Percentiles rank a stretch among this genome's conserved stretches.
Conservation (phyloP, 345 rosid genomes). For the Clarkia xantiana region DNA sequence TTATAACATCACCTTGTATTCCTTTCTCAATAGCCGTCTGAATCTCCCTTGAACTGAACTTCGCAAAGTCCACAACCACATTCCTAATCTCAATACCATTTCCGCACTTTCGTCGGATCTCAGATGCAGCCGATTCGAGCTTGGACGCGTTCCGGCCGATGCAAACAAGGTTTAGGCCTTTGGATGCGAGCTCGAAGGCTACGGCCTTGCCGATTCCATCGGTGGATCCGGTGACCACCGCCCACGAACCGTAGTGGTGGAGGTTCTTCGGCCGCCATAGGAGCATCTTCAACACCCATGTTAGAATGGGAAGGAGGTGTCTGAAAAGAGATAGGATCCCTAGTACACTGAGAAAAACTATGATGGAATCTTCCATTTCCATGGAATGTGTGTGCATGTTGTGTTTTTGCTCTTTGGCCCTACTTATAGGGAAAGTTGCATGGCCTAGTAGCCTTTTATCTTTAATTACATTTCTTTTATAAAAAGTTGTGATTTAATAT, state of each 20-base stretch:
- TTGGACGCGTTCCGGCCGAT: constrained; percentile 27
- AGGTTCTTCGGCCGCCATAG: constrained; percentile 28
- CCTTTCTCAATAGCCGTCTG: not conserved
- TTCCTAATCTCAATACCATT: constrained; percentile 3
- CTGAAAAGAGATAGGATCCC: constrained; percentile 25
- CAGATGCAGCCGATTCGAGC: constrained; percentile 13
- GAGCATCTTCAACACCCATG: constrained; percentile 25
- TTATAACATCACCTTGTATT: no score
- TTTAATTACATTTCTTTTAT: no score
- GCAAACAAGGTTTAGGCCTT: constrained; percentile 26
- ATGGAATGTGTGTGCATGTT: not conserved
- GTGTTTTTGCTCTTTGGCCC: no score
- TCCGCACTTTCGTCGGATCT: constrained; percentile 8
- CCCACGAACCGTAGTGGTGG: constrained; percentile 29
- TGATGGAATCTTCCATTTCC: constrained; percentile 2
- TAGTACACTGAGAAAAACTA: constrained; percentile 18
- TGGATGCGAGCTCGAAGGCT: constrained; percentile 24
- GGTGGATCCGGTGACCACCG: constrained; percentile 30
- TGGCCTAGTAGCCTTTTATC: no score
- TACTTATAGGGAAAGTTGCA: no score
- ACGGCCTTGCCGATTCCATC: constrained; percentile 40
- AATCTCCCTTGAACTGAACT: constrained; percentile 14
- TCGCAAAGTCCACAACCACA: constrained; percentile 20
- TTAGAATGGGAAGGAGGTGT: constrained; percentile 8
- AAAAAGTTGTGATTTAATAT: no score